Evolutionary conservation across 208 protist species (phyloP), one percentile per base, ranked within the genome.

Genomic region (Leishmania mexicana): DNA sequence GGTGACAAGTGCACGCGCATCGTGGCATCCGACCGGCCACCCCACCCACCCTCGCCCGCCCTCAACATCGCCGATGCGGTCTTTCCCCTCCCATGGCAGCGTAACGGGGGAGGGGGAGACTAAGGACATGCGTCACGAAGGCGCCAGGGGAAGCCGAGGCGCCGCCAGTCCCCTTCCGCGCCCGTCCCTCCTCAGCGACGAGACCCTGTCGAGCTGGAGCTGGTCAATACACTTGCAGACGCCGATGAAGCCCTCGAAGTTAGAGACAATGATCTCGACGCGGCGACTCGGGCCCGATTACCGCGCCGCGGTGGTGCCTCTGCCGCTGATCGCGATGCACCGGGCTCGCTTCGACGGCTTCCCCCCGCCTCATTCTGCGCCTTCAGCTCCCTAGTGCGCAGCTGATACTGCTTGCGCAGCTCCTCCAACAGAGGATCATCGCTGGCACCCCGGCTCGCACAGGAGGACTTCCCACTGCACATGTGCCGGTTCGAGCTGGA

Each of bases 341-440:
- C 35, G 24, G 68, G 49, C 40, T 76, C 38, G 17, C 68, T 19
- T 74, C 3, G 40, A 13, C 40, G 28, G n/a, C 40, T 58, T 38
- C 77, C 81, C 1, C 38, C 57, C 5, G 3, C 24, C 21, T 65
- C 40, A 19, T 21, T 19, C 57, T 49, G 31, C 75, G n/a, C 35
- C 47, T 86, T 85, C n/a, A 93, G 74, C 70, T 92, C 84, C 24
- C 86, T 81, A 24, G 93, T 72, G 21, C 89, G 87, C 58, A 79
- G 73, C 83, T 90, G 87, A 77, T 93, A 94, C 68, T 87, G 83
- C 64, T 57, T 40, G 10, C 87, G 89, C 60, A 93, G 75, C 83
- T 91, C 89, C 54, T 80, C 85, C 72, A 92, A 67, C 49, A 87
- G 84, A 2, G 87, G 75, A 60, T 94, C 88, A 0, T 75, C 80